Evolutionary conservation across 1,139 yeast species (phyloP).

Genomic region (Meyerozyma athensensis): DNA sequence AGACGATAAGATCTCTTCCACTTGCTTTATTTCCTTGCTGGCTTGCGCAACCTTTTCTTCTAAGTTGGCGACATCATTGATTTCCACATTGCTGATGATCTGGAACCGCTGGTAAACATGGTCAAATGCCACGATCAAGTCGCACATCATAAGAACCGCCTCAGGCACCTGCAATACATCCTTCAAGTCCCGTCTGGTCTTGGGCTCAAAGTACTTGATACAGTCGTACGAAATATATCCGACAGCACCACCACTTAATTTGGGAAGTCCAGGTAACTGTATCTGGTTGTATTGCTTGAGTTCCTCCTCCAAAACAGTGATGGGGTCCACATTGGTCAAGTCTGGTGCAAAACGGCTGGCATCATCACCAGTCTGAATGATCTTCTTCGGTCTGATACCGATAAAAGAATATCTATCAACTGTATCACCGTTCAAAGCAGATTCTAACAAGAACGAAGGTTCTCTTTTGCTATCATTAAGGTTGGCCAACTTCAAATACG

Average conservation of each 20-base stretch:
- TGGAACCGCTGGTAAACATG: slow-evolving; percentile 92
- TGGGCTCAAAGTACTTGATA: slow-evolving; percentile 92
- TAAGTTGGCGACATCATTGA: slow-evolving; percentile 39
- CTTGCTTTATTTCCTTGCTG: slow-evolving; percentile 47
- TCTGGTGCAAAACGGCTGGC: slow-evolving; percentile 27
- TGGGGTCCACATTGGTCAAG: slow-evolving; percentile 62
- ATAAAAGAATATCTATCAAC: slow-evolving; percentile 87
- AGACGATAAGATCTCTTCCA: slow-evolving; percentile 46
- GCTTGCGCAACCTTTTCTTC: slow-evolving; percentile 55
- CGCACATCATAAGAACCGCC: slow-evolving; percentile 86
- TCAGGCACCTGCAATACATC: slow-evolving; percentile 86
- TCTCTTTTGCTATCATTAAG: slow-evolving; percentile 57
- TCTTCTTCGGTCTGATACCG: slow-evolving; percentile 78
- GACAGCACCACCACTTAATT: slow-evolving; percentile 89
- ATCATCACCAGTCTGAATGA: slow-evolving; percentile 71
- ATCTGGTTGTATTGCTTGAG: slow-evolving; percentile 63
- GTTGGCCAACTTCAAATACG: slow-evolving; percentile 76
- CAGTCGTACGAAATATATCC: slow-evolving; percentile 96
- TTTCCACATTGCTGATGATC: slow-evolving; percentile 71
- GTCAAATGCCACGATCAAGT: slow-evolving; percentile 85
- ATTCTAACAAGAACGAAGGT: slow-evolving; percentile 80
- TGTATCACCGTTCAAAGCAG: slow-evolving; percentile 84
- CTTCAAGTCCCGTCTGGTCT: slow-evolving; percentile 65
- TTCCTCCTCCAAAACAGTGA: slow-evolving; percentile 68
- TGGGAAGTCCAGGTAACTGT: slow-evolving; percentile 75